Evolutionary conservation across 192 early-diverging fungal species (phyloP).

Genomic region (Gonapodya sp.): DNA sequence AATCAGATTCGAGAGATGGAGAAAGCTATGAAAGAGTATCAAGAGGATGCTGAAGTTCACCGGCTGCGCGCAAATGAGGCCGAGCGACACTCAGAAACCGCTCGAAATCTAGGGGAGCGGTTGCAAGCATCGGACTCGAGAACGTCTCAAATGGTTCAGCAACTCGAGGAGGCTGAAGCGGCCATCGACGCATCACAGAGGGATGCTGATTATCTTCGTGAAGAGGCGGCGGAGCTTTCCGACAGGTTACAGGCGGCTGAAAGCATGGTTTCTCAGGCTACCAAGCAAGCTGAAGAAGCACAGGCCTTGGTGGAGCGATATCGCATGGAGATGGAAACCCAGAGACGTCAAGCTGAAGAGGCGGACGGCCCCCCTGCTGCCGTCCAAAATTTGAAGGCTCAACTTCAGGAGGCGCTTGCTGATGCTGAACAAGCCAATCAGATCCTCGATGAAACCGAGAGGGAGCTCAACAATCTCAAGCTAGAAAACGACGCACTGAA

Average conservation of each 20-base stretch:
- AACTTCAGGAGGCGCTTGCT: background rate
- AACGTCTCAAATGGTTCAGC: no score
- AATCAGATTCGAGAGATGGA: no score
- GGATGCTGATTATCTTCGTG: no score
- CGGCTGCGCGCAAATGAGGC: no score
- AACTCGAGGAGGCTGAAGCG: background rate
- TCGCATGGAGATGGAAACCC: background rate
- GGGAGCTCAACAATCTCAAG: background rate
- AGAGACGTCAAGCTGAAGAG: background rate
- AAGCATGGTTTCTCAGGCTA: background rate
- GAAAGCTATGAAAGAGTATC: no score
- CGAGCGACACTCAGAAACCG: no score
- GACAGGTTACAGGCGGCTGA: background rate
- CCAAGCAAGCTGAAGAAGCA: no score
- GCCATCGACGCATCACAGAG: no score
- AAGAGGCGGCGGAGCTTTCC: background rate
- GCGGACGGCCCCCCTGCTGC: background rate
- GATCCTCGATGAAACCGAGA: background rate
- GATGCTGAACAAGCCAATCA: background rate
- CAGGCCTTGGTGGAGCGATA: background rate
- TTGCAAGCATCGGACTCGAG: no score
- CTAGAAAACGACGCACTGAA: background rate
- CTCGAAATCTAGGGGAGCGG: no score
- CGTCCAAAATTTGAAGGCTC: background rate
- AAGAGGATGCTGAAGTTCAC: no score